Conservation (phyloP, 2,329 filamentous ascomycete species). For the Pseudocercospora vitis region DNA sequence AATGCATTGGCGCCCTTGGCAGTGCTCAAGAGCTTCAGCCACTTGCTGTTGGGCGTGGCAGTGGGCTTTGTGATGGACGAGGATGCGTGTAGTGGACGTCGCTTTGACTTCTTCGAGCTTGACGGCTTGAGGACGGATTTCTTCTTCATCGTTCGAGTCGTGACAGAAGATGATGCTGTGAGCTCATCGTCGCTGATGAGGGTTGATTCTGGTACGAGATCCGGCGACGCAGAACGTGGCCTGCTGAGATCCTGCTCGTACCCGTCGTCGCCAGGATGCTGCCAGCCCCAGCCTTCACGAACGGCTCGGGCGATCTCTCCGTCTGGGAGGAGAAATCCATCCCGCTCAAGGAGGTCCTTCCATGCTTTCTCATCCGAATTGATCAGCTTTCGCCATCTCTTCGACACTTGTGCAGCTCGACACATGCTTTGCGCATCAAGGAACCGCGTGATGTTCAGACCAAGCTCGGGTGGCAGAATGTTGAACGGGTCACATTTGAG, state of each 20-base stretch:
- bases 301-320: conserved; percentile 86
- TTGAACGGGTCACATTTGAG: conserved; percentile 91
- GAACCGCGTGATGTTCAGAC: conserved; percentile 82
- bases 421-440: conserved; percentile 84
- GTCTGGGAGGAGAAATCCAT: conserved; percentile 74
- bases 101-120: conserved; percentile 54
- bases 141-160: conserved; percentile 27
- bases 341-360: conserved; percentile 85
- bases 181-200: conserved; percentile 36
- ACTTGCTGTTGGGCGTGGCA: conserved; percentile 38
- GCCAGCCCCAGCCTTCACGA: conserved; percentile 94
- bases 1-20: conserved; percentile 84
- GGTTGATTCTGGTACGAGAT: conserved; percentile 22
- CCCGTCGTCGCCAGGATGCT: conserved; percentile 70
- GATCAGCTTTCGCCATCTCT: conserved; percentile 85
- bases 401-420: conserved; percentile 87
- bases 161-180: conserved; percentile 31
- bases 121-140: conserved; percentile 28
- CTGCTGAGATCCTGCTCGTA: conserved; percentile 79
- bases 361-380: conserved; percentile 93
- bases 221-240: conserved; percentile 34
- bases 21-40: conserved; percentile 50
- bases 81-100: conserved; percentile 32
- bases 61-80: conserved; percentile 46
- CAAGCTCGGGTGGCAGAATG: conserved; percentile 80